Conservation (phyloP, 169 alveolate species). For the Hepatocystis sp. region DNA sequence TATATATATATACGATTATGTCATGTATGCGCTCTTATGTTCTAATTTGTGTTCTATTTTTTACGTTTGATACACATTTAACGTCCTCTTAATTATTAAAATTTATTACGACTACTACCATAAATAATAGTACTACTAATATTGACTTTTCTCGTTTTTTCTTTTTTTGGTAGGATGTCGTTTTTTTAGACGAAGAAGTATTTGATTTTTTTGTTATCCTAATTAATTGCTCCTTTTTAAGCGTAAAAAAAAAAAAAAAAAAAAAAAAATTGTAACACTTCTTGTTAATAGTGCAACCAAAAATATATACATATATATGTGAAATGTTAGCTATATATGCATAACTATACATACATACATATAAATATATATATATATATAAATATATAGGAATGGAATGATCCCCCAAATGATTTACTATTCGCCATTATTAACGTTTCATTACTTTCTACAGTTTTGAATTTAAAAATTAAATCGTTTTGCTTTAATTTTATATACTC, state of each 20-base stretch:
- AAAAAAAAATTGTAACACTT: no score
- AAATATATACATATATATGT: no score
- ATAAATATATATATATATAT: neutral
- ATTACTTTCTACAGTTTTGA: conserved; percentile 45
- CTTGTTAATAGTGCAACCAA: no score
- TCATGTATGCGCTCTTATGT: no score
- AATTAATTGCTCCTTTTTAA: conserved; percentile 64
- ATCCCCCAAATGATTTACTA: conserved; percentile 31
- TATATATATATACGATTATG: neutral
- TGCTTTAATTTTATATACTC: conserved; percentile 64
- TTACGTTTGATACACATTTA: no score
- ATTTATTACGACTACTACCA: no score
- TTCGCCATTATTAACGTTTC: conserved; percentile 59
- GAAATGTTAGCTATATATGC: no score
- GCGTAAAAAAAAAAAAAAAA: no score
- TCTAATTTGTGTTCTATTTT: no score
- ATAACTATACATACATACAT: neutral
- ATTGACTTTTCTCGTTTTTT: neutral
- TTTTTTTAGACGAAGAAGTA: conserved; percentile 40
- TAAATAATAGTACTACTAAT: no score
- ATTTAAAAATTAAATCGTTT: conserved; percentile 58
- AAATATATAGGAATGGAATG: conserved; percentile 58
- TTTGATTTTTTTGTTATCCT: conserved; percentile 36
- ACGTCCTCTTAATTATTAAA: no score
- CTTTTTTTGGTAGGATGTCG: conserved; percentile 24